Evolutionary conservation across 2,329 filamentous ascomycete genomes (phyloP).

Genomic region (Monosporascus sp.): DNA sequence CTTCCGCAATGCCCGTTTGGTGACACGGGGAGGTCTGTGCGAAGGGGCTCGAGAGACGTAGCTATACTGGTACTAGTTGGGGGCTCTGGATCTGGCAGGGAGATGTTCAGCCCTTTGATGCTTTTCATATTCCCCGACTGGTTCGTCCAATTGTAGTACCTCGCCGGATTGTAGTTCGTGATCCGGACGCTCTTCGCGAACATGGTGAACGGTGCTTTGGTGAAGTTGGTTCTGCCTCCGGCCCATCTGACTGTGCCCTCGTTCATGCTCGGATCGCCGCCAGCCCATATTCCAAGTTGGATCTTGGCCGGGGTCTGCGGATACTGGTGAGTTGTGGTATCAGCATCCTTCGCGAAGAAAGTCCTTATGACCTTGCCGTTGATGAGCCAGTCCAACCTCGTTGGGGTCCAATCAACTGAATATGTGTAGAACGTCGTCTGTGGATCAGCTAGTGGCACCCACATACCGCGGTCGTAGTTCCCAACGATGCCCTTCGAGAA

Average conservation of each 20-base stretch:
- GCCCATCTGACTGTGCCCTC: conserved; percentile 12
- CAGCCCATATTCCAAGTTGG: conserved; percentile 14
- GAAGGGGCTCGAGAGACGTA: conserved; percentile 1
- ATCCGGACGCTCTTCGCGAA: conserved; percentile 13
- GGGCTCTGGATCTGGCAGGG: conserved; percentile 1
- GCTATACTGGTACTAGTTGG: neutral
- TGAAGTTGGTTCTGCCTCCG: conserved; percentile 12
- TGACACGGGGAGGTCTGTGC: conserved; percentile 5
- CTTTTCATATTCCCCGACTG: conserved; percentile 8
- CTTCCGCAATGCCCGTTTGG: conserved; percentile 7
- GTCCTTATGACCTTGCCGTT: conserved; percentile 12
- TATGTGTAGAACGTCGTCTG: conserved; percentile 14
- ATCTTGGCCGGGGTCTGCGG: conserved; percentile 15
- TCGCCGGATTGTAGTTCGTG: conserved; percentile 15
- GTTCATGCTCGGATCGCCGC: conserved; percentile 11
- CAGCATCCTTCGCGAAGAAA: conserved; percentile 6
- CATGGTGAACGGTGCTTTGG: conserved; percentile 10
- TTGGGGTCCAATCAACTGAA: conserved; percentile 15
- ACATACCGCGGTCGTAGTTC: conserved; percentile 7
- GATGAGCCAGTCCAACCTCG: conserved; percentile 11
- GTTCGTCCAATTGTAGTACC: conserved; percentile 13
- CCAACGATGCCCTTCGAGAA: conserved; percentile 12
- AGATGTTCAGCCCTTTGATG: conserved; percentile 6
- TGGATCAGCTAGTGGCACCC: conserved; percentile 5
- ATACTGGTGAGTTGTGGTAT: conserved; percentile 7